Base-by-base conservation (phyloP, 1,139 yeast genomes). In the Wickerhamomyces sp. region DNA sequence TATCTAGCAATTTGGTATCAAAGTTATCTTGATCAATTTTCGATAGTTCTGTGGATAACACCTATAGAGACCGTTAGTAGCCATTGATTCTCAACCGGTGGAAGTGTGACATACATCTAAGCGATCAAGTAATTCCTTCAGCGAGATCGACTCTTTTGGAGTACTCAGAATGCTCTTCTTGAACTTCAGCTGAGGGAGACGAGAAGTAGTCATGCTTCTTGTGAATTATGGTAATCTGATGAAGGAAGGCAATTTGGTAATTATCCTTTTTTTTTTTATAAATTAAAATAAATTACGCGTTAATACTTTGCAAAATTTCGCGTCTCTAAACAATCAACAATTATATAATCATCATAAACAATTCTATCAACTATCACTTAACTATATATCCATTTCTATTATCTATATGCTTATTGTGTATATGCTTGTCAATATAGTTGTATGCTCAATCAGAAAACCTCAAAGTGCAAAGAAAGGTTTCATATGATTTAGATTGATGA, bases 31-130 rank as follows among this genome's bases (percentile, higher is more conserved):
- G 93, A 44, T 81, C 83, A 10, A 83, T 58, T 4, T 73, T 65
- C 1, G 85, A 69, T 23, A 87, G 70, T 56, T 84, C 88, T 42
- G 80, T 80, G 43, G 80, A 79, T 30, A 87, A 69, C 2, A 64
- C 53, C 68, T 74, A 68, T 59, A 37, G 13, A 36, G 41, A 30
- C 23, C 11, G 41, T 43, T 37, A 35, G 76, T 59, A 8, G 53
- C 51, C 29, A 18, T 14, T 32, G 14, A 31, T 15, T 3, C 34
- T 30, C 34, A 34, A 37, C 32, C 13, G 31, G 3, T 29, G 7
- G 4, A 11, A 29, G 10, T 26, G 15, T 39, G 5, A 48, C 61
- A 42, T 36, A 51, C 58, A 36, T 64, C 65, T 14, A 76, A 54
- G 35, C 80, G 63, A 29, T 60, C 58, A n/a, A 75, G 51, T 1